phyloP scores from a whole-genome alignment of 345 rosid genomes.

The Salix purpurea region DNA sequence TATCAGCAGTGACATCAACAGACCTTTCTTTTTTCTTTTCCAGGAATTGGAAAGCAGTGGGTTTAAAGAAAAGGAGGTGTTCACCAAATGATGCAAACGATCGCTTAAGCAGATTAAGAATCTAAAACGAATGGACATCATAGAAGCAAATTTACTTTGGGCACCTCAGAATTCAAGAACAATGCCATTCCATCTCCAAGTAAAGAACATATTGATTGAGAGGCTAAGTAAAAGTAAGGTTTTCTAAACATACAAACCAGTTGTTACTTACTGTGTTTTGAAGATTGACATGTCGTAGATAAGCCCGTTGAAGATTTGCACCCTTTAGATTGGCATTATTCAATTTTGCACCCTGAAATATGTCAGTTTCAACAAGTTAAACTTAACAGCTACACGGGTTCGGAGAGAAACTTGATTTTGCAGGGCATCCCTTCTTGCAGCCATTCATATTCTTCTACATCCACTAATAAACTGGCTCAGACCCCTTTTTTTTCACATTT shows the following conservation, averaged over 20 bases:
- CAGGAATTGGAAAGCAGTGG: not conserved
- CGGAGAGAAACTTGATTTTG: not conserved
- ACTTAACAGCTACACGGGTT: not conserved
- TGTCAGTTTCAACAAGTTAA: not conserved
- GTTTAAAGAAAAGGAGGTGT: not conserved
- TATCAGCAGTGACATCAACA: not conserved
- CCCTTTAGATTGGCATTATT: slow-evolving; percentile 76
- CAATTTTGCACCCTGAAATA: slow-evolving; percentile 78
- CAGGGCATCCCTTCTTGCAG: not conserved
- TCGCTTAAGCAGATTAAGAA: not conserved
- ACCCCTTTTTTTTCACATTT: not conserved
- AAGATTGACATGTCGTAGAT: slow-evolving; percentile 78
- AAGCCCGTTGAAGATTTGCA: slow-evolving; percentile 93
- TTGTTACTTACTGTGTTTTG: slow-evolving; percentile 67
- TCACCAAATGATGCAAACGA: not conserved
- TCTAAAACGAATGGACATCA: not conserved
- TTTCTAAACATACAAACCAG: not conserved
- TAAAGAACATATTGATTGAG: not conserved
- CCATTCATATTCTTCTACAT: not conserved
- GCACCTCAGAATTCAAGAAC: not conserved
- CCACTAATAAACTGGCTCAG: not conserved
- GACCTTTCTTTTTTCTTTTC: not conserved
- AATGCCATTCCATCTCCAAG: not conserved
- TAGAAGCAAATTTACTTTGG: not conserved
- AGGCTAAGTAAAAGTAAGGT: not conserved